Base-by-base conservation (phyloP, 768 basidiomycete species). In the Termitomyces sp. region DNA sequence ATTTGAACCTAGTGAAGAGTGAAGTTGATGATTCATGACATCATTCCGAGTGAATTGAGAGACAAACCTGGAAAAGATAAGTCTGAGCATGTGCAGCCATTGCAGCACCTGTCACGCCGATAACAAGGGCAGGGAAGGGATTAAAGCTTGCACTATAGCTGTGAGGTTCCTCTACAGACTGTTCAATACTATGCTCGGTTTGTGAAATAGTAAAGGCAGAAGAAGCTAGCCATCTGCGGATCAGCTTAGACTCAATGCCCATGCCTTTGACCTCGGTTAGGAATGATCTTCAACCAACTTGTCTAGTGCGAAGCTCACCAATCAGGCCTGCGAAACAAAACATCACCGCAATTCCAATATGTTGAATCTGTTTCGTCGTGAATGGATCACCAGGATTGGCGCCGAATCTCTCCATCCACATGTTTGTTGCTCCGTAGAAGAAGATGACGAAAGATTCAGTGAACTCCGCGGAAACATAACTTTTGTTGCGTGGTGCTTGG, bases 321-420 rank as follows among this genome's bases (percentile, higher is more conserved):
- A 93, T 66, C 7, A 91, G 77, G 11, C 96, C 95, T 22, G 90
- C 93, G 63, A 93, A 95, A 84, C 91, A 95, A 70, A 94, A 97
- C 93, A 94, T 94, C 59, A 87, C 90, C 63, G 95, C 95, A 60
- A 98, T 97, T 53, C 87, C 82, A 53, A 96, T 95, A 63, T 98
- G 96, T 64, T 98, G 93, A 15, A 97, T 82, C 66, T 97, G 83
- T 69, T 93, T 96, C 24, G 93, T 88, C 1, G 90, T 89, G 71
- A 80, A 96, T 14, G 94, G 90, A 65, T 87, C 86, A 14, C 90
- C 91, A 0, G 88, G 71, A 15, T 79, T 71, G 1, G 86, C 90
- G 3, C 94, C 95, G 60, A 96, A 90, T 41, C 96, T 82, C 71
- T 98, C 96, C 90, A 98, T 93, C 92, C 93, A 98, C 15, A 89